These are phyloP conservation scores for Aspergillus glaucus DNA, from an alignment of 2,329 filamentous ascomycete species.

Conservation along the genomic window DNA sequence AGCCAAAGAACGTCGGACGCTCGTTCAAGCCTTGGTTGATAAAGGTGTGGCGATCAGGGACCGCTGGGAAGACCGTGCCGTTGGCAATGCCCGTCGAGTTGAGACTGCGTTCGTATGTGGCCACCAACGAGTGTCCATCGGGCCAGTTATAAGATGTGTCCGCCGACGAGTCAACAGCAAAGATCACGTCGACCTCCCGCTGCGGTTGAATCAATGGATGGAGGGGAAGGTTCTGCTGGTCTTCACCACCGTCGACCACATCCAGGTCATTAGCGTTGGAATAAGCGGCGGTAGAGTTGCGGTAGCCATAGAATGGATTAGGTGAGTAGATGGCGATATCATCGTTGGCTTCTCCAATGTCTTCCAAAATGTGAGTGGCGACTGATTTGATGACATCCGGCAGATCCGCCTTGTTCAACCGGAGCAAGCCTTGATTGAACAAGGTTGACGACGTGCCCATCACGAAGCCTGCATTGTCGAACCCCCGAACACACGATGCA, in stretches of 20 bases:
- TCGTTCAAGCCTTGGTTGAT: conserved; percentile 69
- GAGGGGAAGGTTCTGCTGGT: conserved; percentile 71
- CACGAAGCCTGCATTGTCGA: conserved; percentile 75
- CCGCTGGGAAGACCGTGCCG: conserved; percentile 62
- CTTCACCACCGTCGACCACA: conserved; percentile 72
- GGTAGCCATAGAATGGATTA: conserved; percentile 68
- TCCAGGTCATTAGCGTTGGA: conserved; percentile 52
- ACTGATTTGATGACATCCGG: conserved; percentile 47
- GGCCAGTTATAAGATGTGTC: conserved; percentile 66
- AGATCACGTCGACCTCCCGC: conserved; percentile 72
- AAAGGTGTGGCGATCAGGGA: conserved; percentile 72
- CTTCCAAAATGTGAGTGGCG: conserved; percentile 47
- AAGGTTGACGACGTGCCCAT: conserved; percentile 82
- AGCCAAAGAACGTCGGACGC: conserved; percentile 74
- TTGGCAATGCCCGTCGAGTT: conserved; percentile 53
- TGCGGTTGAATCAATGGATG: conserved; percentile 68
- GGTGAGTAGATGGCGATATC: conserved; percentile 70
- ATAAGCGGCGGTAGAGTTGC: conserved; percentile 54
- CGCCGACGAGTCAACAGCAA: conserved; percentile 71
- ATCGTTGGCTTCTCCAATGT: conserved; percentile 54
- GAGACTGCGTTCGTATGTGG: conserved; percentile 63
- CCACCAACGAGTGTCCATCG: conserved; percentile 67
- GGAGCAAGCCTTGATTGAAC: conserved; percentile 71
- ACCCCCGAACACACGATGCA: conserved; percentile 65
- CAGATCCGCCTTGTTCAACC: conserved; percentile 52